Base-by-base conservation (phyloP, 768 basidiomycete genomes). In the Naganishia kalamii region DNA sequence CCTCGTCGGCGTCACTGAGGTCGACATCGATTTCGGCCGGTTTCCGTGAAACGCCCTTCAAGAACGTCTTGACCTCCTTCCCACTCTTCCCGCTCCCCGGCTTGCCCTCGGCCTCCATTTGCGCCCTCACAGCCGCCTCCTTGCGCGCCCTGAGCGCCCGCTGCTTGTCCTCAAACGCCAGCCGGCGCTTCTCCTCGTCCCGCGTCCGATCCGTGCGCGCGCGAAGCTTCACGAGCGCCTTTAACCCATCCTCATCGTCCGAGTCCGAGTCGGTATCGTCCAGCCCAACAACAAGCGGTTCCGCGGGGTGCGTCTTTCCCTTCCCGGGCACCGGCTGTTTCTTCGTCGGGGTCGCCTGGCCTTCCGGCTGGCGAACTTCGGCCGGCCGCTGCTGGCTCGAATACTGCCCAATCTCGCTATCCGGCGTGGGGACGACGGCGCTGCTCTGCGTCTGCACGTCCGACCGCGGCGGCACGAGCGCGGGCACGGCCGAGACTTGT, bases 371-470 rank as follows among this genome's bases (percentile, higher is more conserved):
- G 21, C 23, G 27, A 1, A 23, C 35, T 11, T 57, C 21, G n/a
- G 21, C 30, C 33, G 32, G 52, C 6, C 32, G 33, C 54, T 19
- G 54, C 23, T 57, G 54, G 40, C 54, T 57, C 54, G 54, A 57
- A 32, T 57, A 57, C 37, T 57, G 54, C 4, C 54, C 54, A 25
- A 57, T 57, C n/a, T 57, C 54, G 54, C 54, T 57, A 40, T 57
- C 54, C 6, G 54, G 54, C 37, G 54, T 57, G 2, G 54, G 54
- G n/a, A 57, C 54, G 35, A 57, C 54, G 21, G 37, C 54, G 23
- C 54, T 57, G n/a, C 54, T 57, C 35, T 57, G 54, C 54, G 54
- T 57, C 54, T 19, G 54, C 35, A 57, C 15, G 5, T 57, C 54
- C 21, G 54, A 40, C 11, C 35, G 37, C 21, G 54, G 54, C 3